phyloP scores from a whole-genome alignment of 2,329 filamentous ascomycete genomes.

The Aspergillus clavatus region DNA sequence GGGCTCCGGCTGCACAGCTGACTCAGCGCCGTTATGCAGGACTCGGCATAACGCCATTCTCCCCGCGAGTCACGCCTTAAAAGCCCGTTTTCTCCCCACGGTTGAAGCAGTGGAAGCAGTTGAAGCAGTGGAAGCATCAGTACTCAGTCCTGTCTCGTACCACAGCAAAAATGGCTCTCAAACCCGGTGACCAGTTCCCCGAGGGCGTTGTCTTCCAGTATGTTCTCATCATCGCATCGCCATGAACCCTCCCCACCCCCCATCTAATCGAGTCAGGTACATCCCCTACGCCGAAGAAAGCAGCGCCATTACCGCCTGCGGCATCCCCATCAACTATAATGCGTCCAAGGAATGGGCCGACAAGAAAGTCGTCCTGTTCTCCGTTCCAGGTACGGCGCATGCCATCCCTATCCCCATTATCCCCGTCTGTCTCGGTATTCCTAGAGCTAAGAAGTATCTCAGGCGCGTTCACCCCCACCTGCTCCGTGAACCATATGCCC shows the following conservation, averaged over 20 bases:
- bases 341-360: conserved; percentile 70
- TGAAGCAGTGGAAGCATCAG: too few species aligned
- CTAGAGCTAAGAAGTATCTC: not conserved
- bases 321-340: conserved; percentile 70
- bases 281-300: conserved; percentile 69
- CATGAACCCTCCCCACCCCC: not conserved
- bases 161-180: conserved; percentile 46
- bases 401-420: conserved; percentile 72
- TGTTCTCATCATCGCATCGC: conserved; percentile 26
- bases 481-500: conserved; percentile 74
- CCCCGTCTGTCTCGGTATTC: too few species aligned
- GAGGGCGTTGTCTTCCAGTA: conserved; percentile 70
- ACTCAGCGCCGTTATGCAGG: not conserved
- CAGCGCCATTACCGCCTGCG: conserved; percentile 67
- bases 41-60: not conserved
- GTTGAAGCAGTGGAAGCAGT: not conserved
- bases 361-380: conserved; percentile 68
- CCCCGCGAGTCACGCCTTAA: not conserved
- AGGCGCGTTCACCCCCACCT: conserved; percentile 87
- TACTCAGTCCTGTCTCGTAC: too few species aligned
- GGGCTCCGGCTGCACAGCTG: not conserved
- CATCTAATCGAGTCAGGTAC: conserved; percentile 55
- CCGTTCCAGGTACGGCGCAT: conserved; percentile 67
- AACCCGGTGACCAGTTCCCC: conserved; percentile 78
- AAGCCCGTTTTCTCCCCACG: not conserved